A percentile compares a stretch with the other conserved stretches of the same genome.
These are phyloP conservation scores for Anthracocystis setariae DNA, from an alignment of 1,284 basidiomycete genomes.

Conservation along the genomic window DNA sequence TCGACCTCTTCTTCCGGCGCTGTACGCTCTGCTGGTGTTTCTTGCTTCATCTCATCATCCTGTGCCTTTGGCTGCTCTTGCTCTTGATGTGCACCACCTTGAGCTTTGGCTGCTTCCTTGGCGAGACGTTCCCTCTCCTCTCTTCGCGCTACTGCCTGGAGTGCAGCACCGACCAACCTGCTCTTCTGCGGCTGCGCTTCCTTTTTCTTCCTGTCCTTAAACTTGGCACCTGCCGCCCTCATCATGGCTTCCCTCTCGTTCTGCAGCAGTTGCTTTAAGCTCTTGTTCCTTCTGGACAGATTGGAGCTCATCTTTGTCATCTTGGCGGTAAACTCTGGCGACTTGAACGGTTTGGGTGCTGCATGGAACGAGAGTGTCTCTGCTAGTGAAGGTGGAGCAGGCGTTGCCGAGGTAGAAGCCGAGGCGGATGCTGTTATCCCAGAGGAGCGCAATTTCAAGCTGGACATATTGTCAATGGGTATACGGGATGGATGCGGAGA, in stretches of 20 bases:
- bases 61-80: conserved; percentile 1
- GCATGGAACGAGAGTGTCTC: conserved; percentile 49
- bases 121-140: conserved; percentile 35
- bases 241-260: conserved; percentile 56
- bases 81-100: not conserved
- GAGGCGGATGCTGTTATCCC: conserved; percentile 11
- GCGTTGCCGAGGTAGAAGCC: conserved; percentile 32
- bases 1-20: conserved; percentile 2
- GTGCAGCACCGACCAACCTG: conserved; percentile 38
- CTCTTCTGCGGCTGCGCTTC: conserved; percentile 18
- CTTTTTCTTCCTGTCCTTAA: conserved; percentile 42
- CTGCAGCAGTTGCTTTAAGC: conserved; percentile 60
- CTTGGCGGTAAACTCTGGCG: conserved; percentile 25
- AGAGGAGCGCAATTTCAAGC: conserved; percentile 15
- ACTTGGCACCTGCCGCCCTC: conserved; percentile 34
- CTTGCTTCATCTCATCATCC: conserved; percentile 2
- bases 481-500: not conserved
- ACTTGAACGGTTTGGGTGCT: conserved; percentile 49
- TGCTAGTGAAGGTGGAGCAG: conserved; percentile 34
- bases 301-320: conserved; percentile 48
- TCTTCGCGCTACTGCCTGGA: conserved; percentile 35
- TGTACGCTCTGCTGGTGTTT: not conserved
- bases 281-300: conserved; percentile 55
- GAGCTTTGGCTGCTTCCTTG: conserved; percentile 11
- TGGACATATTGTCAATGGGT: conserved; percentile 3